These are phyloP conservation scores for Beauveria asiatica DNA, from an alignment of 2,329 filamentous ascomycete species.

Conservation along the genomic window DNA sequence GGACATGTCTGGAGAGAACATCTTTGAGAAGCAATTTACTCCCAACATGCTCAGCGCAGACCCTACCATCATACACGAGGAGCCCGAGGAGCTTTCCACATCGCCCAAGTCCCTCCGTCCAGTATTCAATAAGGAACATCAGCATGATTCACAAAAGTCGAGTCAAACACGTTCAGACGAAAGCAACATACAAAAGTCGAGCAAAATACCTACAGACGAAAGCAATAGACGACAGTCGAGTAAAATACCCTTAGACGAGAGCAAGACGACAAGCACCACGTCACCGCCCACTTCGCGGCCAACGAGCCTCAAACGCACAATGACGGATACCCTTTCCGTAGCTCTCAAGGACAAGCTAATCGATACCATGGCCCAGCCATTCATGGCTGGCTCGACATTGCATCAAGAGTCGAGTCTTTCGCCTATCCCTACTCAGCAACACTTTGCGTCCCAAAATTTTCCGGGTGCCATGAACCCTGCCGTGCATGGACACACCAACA, in stretches of 20 bases:
- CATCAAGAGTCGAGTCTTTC: constrained; percentile 33
- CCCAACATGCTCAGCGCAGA: constrained; percentile 45
- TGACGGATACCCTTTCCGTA: constrained; percentile 71
- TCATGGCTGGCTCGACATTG: constrained; percentile 39
- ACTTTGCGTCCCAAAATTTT: constrained; percentile 32
- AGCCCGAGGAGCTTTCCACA: constrained; percentile 13
- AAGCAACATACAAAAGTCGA: constrained; percentile 34
- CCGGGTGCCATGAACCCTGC: constrained; percentile 44
- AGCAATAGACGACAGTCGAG: constrained; percentile 37
- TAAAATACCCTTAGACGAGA: constrained; percentile 48
- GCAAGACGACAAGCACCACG: constrained; percentile 36
- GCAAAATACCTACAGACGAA: constrained; percentile 32
- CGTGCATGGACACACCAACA: constrained; percentile 80
- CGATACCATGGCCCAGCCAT: constrained; percentile 79
- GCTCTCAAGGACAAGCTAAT: constrained; percentile 74
- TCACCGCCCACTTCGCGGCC: constrained; percentile 51
- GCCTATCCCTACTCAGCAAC: constrained; percentile 32
- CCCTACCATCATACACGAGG: constrained; percentile 20
- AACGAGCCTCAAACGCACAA: constrained; percentile 70
- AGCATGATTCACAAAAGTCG: constrained; percentile 36
- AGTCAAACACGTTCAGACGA: constrained; percentile 38
- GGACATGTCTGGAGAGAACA: constrained; percentile 61
- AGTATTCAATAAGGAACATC: constrained; percentile 16
- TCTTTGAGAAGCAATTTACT: constrained; percentile 78
- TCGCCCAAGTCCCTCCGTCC: constrained; percentile 14